These are phyloP conservation scores for Cymbopogon flexuosus DNA, from an alignment of 202 grass and related monocot genomes.

Conservation along the genomic window DNA sequence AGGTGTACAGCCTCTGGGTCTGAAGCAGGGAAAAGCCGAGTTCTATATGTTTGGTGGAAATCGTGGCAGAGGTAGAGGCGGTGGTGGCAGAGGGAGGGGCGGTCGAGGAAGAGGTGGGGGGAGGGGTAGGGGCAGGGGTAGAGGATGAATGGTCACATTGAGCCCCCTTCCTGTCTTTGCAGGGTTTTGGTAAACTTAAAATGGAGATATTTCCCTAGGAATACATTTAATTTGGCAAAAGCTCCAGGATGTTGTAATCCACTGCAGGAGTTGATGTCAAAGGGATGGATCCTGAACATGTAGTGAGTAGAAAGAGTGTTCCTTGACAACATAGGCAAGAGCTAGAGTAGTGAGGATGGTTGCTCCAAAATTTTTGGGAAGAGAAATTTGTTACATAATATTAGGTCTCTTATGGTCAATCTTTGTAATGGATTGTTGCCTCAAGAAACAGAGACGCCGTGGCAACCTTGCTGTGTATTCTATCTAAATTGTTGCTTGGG, in stretches of 20 bases:
- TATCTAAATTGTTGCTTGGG: not conserved
- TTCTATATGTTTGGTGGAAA: slow-evolving; percentile 66
- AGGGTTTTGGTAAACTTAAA: not conserved
- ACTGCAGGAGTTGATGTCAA: not conserved
- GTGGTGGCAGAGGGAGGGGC: slow-evolving; percentile 20
- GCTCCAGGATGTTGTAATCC: not conserved
- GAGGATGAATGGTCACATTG: slow-evolving; percentile 14
- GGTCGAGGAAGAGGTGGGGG: slow-evolving; percentile 19
- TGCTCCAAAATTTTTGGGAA: not conserved
- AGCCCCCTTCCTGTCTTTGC: not conserved
- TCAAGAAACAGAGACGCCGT: not conserved
- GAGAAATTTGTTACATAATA: not conserved
- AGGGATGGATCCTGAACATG: not conserved
- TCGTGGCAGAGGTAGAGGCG: slow-evolving; percentile 37
- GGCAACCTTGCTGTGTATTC: not conserved
- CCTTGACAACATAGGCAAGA: not conserved
- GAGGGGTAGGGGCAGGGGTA: slow-evolving; percentile 21
- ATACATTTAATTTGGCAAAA: not conserved
- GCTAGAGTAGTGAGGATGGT: not conserved
- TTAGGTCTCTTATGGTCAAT: not conserved
- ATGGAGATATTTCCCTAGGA: no score
- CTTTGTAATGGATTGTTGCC: not conserved
- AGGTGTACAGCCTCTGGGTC: slow-evolving; percentile 54
- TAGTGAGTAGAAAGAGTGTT: not conserved
- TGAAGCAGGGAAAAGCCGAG: slow-evolving; percentile 73